Percentiles rank a stretch among this genome's conserved stretches.
Evolutionary conservation across 164 flowering plant species (phyloP).

Genomic region (Magnolia changhungtana): DNA sequence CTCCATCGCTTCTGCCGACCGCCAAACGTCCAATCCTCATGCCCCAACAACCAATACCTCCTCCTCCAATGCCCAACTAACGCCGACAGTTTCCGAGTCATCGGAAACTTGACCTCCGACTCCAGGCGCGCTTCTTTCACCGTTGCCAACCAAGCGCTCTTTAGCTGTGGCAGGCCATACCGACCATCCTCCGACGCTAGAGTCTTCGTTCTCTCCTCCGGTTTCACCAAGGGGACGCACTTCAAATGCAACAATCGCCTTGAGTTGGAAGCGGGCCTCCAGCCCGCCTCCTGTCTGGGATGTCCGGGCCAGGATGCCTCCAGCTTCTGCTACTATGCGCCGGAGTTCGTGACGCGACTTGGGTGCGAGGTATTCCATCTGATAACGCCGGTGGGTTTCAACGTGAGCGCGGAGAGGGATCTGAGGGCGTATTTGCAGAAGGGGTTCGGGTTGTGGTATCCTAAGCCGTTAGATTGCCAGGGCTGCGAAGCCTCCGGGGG

Average conservation of each 20-base stretch:
- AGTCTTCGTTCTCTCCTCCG: not conserved
- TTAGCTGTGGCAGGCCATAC: constrained; percentile 1
- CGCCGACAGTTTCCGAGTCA: not conserved
- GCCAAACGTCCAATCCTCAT: not conserved
- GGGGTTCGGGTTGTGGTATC: too few species aligned
- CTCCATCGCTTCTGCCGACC: not conserved
- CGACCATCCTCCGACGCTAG: not conserved
- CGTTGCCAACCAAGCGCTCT: not conserved
- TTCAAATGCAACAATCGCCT: not conserved
- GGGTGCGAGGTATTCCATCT: not conserved
- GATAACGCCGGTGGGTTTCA: too few species aligned
- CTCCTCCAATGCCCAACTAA: not conserved
- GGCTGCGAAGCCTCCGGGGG: constrained; percentile 4
- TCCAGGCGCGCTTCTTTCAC: not conserved
- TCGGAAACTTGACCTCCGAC: not conserved
- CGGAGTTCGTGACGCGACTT: not conserved
- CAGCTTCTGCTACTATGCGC: constrained; percentile 8
- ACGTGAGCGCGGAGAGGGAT: too few species aligned
- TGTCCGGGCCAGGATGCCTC: not conserved
- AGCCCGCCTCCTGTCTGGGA: constrained; percentile 2
- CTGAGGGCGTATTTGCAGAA: too few species aligned
- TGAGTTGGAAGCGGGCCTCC: not conserved
- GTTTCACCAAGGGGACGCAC: not conserved
- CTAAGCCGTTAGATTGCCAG: too few species aligned
- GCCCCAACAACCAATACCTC: constrained; percentile 8